Percentiles rank a stretch among this genome's conserved stretches.
phyloP scores from a whole-genome alignment of 257 asterid genomes.

The Hygrophila difformis region DNA sequence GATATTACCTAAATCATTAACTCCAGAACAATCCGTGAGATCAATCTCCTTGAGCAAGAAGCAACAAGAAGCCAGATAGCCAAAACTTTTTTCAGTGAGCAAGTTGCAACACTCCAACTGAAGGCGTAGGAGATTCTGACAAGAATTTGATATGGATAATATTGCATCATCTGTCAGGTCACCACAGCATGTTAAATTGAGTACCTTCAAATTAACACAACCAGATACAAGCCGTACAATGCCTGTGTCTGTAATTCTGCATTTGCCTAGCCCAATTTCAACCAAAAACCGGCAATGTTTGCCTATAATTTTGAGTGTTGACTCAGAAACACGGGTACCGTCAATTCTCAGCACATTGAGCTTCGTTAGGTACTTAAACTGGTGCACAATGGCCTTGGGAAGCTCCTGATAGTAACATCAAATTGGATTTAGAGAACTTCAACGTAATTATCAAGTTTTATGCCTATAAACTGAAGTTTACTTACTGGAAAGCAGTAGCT shows the following conservation, averaged over 20 bases:
- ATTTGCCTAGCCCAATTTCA: conserved; percentile 60
- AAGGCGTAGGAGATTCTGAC: conserved; percentile 46
- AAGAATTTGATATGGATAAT: conserved; percentile 39
- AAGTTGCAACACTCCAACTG: conserved; percentile 69
- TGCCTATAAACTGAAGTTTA: conserved; percentile 6
- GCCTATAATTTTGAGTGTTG: conserved; percentile 32
- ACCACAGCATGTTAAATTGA: conserved; percentile 67
- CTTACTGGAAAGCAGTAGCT: conserved; percentile 60
- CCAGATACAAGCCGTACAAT: conserved; percentile 44
- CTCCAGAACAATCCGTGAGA: conserved; percentile 68
- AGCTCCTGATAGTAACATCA: conserved; percentile 36
- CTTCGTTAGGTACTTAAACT: conserved; percentile 36
- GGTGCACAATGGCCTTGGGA: conserved; percentile 23
- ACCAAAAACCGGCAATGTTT: conserved; percentile 29
- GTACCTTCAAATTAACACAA: conserved; percentile 29
- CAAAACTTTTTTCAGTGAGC: conserved; percentile 46
- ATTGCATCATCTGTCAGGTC: conserved; percentile 49
- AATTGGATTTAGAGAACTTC: conserved; percentile 9
- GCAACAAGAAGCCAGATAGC: conserved; percentile 45
- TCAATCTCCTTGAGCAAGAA: conserved; percentile 53
- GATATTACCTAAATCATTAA: conserved; percentile 48
- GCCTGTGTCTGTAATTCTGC: conserved; percentile 46
- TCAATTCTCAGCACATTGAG: conserved; percentile 39
- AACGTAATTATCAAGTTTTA: conserved; percentile 3
- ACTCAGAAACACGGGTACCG: conserved; percentile 40